Evolutionary conservation across 1,139 yeast genomes (phyloP).

Genomic region (Yamadazyma triangularis): DNA sequence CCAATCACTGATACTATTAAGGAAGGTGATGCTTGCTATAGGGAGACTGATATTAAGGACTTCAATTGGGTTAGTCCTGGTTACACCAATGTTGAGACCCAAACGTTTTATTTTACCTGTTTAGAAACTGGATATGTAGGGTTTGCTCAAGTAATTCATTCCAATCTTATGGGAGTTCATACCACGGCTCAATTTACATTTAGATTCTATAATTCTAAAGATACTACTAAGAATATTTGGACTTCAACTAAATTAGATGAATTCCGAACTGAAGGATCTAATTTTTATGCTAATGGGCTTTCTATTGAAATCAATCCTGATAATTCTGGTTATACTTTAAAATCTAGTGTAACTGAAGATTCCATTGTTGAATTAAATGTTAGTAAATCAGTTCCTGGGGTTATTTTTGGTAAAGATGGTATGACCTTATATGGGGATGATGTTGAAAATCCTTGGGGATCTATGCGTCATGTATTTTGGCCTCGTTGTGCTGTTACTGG

Average conservation of each 20-base stretch:
- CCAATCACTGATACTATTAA: constrained; percentile 65
- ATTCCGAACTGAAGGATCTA: constrained; percentile 70
- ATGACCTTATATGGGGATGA: constrained; percentile 82
- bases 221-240: constrained; percentile 56
- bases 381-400: constrained; percentile 67
- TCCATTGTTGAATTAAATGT: constrained; percentile 70
- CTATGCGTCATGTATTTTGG: constrained; percentile 96
- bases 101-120: constrained; percentile 79
- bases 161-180: constrained; percentile 83
- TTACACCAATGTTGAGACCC: constrained; percentile 91
- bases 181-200: constrained; percentile 95
- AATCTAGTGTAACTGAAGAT: constrained; percentile 63
- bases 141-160: constrained; percentile 91
- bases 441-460: constrained; percentile 85
- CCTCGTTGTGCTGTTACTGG: constrained; percentile 79
- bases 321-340: constrained; percentile 51
- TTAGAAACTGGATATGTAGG: constrained; percentile 65
- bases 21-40: constrained; percentile 30
- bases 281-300: constrained; percentile 72
- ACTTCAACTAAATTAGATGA: constrained; percentile 86
- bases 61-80: constrained; percentile 71
- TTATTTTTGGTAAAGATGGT: constrained; percentile 89
- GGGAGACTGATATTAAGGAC: constrained; percentile 58
- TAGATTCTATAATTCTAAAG: constrained; percentile 58
- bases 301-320: constrained; percentile 60